Evolutionary conservation across 768 basidiomycete genomes (phyloP).

Genomic region (Leccinum arenicola): DNA sequence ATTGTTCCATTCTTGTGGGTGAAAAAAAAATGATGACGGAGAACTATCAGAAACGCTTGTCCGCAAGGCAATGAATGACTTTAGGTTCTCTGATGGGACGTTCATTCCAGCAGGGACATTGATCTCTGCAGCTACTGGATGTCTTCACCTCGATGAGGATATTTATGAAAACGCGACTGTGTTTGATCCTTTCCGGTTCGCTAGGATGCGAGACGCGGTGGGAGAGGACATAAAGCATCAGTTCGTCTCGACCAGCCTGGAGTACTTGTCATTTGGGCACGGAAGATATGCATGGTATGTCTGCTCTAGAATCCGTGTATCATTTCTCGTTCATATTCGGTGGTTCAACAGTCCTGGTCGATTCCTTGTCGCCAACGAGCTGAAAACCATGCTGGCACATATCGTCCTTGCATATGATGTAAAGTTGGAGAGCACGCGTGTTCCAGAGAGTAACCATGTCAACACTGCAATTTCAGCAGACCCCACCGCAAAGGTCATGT

Average conservation of each 20-base stretch:
- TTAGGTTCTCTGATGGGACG: slow-evolving; percentile 38
- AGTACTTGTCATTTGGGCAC: neutral
- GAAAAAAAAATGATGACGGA: neutral
- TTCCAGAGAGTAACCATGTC: neutral
- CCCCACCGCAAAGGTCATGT: neutral
- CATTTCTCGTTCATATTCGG: neutral
- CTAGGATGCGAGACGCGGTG: slow-evolving; percentile 33
- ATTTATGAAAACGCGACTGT: slow-evolving; percentile 32
- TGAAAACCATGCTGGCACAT: neutral
- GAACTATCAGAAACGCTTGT: slow-evolving; percentile 24
- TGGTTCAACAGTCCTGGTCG: slow-evolving; percentile 6
- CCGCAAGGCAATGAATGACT: slow-evolving; percentile 31
- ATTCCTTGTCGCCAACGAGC: slow-evolving; percentile 8
- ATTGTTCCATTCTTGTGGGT: neutral
- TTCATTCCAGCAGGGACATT: slow-evolving; percentile 9
- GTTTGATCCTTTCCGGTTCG: slow-evolving; percentile 51
- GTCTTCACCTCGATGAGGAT: slow-evolving; percentile 20
- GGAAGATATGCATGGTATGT: slow-evolving; percentile 7
- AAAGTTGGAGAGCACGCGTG: neutral
- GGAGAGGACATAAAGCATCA: slow-evolving; percentile 20
- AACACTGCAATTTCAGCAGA: neutral
- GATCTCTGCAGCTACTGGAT: slow-evolving; percentile 25
- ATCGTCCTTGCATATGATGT: neutral
- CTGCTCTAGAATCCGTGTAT: neutral
- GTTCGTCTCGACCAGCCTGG: neutral